Evolutionary conservation across 2,329 filamentous ascomycete genomes (phyloP).

Genomic region (Neopestalotiopsis rosae): DNA sequence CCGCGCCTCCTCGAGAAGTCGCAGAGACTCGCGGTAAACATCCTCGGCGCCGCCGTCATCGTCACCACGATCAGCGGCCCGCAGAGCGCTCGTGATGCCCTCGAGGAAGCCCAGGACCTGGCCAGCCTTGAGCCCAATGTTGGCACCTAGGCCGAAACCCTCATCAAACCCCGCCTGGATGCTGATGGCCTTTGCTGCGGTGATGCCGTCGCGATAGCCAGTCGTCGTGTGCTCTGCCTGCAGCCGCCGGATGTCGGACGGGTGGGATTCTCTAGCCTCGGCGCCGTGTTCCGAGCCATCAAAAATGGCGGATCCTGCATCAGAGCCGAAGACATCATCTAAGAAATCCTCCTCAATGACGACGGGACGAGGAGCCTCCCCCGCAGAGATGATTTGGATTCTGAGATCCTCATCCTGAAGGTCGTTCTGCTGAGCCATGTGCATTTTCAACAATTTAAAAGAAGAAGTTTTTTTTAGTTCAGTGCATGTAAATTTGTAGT

Average conservation of each 20-base stretch:
- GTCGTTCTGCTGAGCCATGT: conserved; percentile 21
- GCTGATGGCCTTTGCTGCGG: conserved; percentile 73
- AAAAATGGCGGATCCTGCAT: conserved; percentile 19
- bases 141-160: conserved; percentile 83
- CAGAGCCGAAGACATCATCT: conserved; percentile 23
- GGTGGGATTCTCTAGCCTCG: conserved; percentile 38
- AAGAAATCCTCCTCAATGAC: conserved; percentile 20
- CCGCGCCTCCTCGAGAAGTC: conserved; percentile 54
- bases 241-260: conserved; percentile 74
- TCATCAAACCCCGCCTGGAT: conserved; percentile 92
- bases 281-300: conserved; percentile 15
- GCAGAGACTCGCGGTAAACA: conserved; percentile 29
- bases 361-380: neutral
- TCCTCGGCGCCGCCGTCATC: neutral
- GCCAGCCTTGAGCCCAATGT: conserved; percentile 76
- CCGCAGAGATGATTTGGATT: conserved; percentile 20
- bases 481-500: neutral
- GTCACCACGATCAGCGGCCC: conserved; percentile 28
- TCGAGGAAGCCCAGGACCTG: conserved; percentile 79
- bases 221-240: conserved; percentile 79
- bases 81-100: conserved; percentile 63
- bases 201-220: conserved; percentile 89
- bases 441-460: conserved; percentile 17
- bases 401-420: conserved; percentile 23
- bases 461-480: neutral